Conservation (phyloP, 2,329 filamentous ascomycete genomes). For the Colletotrichum caudatum region DNA sequence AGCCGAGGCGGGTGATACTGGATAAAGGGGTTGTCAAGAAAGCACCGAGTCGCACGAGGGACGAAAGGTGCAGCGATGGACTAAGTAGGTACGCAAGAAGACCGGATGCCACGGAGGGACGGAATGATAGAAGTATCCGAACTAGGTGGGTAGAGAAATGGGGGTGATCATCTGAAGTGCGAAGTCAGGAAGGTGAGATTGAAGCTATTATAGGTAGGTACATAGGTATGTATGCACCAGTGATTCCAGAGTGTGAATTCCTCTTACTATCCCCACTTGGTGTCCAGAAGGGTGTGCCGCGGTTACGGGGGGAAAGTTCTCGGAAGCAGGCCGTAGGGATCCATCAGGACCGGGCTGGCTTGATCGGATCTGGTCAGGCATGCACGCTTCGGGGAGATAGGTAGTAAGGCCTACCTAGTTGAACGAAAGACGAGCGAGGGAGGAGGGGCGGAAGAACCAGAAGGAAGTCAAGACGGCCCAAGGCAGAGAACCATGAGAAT, state of each 20-base stretch:
- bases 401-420: neutral
- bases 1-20: neutral
- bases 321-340: conserved; percentile 1
- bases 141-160: neutral
- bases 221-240: conserved; percentile 6
- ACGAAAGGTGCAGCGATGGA: neutral
- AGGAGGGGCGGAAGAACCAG: neutral
- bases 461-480: neutral
- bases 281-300: neutral
- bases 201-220: conserved; percentile 27
- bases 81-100: neutral
- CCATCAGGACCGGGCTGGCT: neutral
- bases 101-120: neutral
- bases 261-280: conserved; percentile 21
- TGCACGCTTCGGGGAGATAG: neutral
- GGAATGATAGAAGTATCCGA: conserved; percentile 5
- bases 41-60: neutral
- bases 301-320: neutral
- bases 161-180: conserved; percentile 21
- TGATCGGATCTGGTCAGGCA: neutral
- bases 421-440: neutral
- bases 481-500: neutral
- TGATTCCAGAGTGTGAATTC: conserved; percentile 11
- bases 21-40: neutral
- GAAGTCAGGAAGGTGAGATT: conserved; percentile 8